These are phyloP conservation scores for Fusarium nelsonii DNA, from an alignment of 2,329 filamentous ascomycete genomes.

Conservation along the genomic window DNA sequence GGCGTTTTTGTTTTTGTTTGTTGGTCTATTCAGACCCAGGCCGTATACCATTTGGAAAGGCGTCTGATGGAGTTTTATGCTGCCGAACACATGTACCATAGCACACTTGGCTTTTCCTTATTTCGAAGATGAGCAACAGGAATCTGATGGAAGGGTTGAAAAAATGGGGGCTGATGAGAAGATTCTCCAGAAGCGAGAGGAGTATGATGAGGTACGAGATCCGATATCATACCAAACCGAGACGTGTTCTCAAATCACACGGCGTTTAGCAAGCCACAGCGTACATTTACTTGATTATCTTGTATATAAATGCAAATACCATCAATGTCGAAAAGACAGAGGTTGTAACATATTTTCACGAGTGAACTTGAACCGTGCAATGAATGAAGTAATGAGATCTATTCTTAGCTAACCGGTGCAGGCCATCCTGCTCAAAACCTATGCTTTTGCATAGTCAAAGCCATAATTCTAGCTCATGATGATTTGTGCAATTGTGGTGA, in stretches of 20 bases:
- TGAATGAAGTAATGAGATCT: conserved; percentile 25
- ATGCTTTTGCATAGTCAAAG: not conserved
- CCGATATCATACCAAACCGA: conserved; percentile 24
- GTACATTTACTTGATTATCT: conserved; percentile 35
- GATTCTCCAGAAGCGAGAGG: not conserved
- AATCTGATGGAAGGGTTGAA: conserved; percentile 14
- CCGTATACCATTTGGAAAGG: conserved; percentile 42
- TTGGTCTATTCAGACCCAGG: conserved; percentile 6
- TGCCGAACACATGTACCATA: conserved; percentile 41
- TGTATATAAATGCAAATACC: not conserved
- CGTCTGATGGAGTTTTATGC: conserved; percentile 33
- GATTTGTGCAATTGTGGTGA: conserved; percentile 6
- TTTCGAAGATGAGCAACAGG: conserved; percentile 23
- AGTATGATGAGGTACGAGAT: conserved; percentile 25
- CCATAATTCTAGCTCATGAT: conserved; percentile 1
- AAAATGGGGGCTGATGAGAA: conserved; percentile 20
- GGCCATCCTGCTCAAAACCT: not conserved
- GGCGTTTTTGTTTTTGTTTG: conserved; percentile 33
- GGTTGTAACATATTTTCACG: conserved; percentile 1
- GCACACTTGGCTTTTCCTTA: conserved; percentile 30
- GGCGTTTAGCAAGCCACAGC: conserved; percentile 37
- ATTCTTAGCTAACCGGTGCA: conserved; percentile 18
- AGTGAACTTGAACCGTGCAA: not conserved
- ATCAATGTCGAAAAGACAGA: not conserved
- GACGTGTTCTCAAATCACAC: conserved; percentile 36